Conservation (phyloP, 2,329 filamentous ascomycete genomes). For the Blastomyces parvus region DNA sequence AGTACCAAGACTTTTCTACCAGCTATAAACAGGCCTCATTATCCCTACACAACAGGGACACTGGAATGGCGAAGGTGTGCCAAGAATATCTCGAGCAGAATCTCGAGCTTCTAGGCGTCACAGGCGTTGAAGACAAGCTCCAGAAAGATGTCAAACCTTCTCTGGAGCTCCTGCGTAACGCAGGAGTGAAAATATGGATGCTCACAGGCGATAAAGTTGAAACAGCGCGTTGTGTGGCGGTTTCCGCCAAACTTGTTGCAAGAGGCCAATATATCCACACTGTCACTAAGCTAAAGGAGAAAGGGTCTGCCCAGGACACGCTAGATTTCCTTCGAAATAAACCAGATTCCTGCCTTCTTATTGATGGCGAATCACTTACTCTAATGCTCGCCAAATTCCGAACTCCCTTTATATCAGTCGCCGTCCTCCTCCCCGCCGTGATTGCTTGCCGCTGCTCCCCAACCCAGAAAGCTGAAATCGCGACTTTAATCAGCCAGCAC, state of each 20-base stretch:
- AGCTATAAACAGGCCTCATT: conserved; percentile 72
- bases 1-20: conserved; percentile 70
- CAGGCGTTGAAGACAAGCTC: conserved; percentile 93
- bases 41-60: conserved; percentile 68
- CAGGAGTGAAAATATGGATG: conserved; percentile 99
- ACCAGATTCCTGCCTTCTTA: conserved; percentile 75
- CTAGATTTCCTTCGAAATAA: conserved; percentile 83
- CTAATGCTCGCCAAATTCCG: conserved; percentile 76
- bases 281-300: conserved; percentile 71
- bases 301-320: conserved; percentile 76
- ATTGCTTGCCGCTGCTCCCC: conserved; percentile 95
- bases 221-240: conserved; percentile 89
- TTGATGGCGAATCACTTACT: conserved; percentile 84
- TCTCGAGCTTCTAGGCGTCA: conserved; percentile 89
- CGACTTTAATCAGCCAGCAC: conserved; percentile 76
- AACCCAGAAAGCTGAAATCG: conserved; percentile 92
- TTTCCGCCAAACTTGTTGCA: conserved; percentile 87
- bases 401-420: conserved; percentile 75
- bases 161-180: conserved; percentile 86
- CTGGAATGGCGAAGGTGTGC: conserved; percentile 69
- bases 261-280: conserved; percentile 95
- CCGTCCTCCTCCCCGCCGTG: conserved; percentile 79
- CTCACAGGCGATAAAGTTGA: conserved; percentile 97
- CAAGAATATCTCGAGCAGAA: conserved; percentile 74
- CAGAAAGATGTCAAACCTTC: conserved; percentile 94